Base-by-base conservation (phyloP, 202 grass and related monocot genomes). In the Carex sylvatica region DNA sequence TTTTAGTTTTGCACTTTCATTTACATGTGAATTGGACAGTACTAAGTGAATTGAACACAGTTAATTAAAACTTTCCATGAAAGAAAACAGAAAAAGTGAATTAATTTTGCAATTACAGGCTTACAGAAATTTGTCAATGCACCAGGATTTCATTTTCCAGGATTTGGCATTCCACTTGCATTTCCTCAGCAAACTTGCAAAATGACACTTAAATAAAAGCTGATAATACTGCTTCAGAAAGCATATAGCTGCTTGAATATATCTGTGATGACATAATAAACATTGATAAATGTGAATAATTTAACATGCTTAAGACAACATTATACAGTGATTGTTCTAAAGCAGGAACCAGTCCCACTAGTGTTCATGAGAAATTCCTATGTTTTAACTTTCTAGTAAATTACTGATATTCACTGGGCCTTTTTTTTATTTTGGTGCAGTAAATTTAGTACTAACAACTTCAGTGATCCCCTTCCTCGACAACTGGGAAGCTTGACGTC, bases 361-460 rank as follows among this genome's bases (percentile, higher is more conserved):
- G 18, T 36, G 52, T 36, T 20, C 28, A 59, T 56, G 26, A 33
- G 38, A 52, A 26, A 26, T 8, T 51, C 2, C 15, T 13, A 71
- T 71, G 68, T 71, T 49, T 47, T 13, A 40, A 40, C 31, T 69
- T 69, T 69, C 26, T 66, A 66, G 26, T 66, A 33, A 6, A 69
- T 55, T 56, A 14, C 23, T 35, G 51, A 76, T 76, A n/a, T 31
- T 76, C 47, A 76, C 33, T 56, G 26, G 46, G 16, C 28, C 9
- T 52, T 82, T 42, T 42, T 46, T 44, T 55, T n/a, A 69, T 82
- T 33, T 64, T 65, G 20, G 18, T 53, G 24, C 63, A 82, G 63
- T 36, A 82, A 82, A 33, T 55, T 82, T 38, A 13, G 80, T 67
- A 67, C 80, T 28, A 82, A 82, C 14, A 56, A 12, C 44, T 82